Evolutionary conservation across 768 basidiomycete genomes (phyloP).

Genomic region (Russula ochroleuca): DNA sequence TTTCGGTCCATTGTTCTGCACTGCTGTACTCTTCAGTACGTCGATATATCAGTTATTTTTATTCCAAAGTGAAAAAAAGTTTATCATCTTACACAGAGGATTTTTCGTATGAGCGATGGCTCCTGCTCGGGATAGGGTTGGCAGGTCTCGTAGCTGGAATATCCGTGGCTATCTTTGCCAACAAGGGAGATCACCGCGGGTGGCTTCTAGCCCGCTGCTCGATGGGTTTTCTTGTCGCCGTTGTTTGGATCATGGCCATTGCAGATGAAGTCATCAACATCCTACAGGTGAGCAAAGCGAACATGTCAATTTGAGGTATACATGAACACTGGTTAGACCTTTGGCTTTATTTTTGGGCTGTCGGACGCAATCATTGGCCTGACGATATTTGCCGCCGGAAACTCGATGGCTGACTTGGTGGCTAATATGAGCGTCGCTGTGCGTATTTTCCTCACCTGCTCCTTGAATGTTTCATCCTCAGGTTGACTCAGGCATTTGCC

Average conservation of each 20-base stretch:
- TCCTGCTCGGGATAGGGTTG: conserved; percentile 50
- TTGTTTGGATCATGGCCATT: conserved; percentile 98
- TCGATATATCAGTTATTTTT: conserved; percentile 23
- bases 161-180: conserved; percentile 56
- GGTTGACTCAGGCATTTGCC: conserved; percentile 58
- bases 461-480: not conserved
- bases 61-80: not conserved
- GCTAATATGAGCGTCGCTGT: conserved; percentile 95
- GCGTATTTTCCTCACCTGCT: conserved; percentile 31
- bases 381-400: conserved; percentile 95
- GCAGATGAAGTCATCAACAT: conserved; percentile 94
- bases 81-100: conserved; percentile 39
- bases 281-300: conserved; percentile 54
- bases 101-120: conserved; percentile 43
- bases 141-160: conserved; percentile 52
- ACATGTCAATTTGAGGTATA: not conserved
- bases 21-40: conserved; percentile 72
- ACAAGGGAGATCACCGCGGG: conserved; percentile 52
- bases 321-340: conserved; percentile 50
- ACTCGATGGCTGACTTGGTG: conserved; percentile 93
- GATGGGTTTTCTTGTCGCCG: conserved; percentile 85
- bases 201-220: conserved; percentile 72
- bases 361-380: conserved; percentile 97
- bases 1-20: conserved; percentile 75
- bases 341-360: conserved; percentile 90